Evolutionary conservation across 257 asterid species (phyloP).

Genomic region (Solanum neorickii): DNA sequence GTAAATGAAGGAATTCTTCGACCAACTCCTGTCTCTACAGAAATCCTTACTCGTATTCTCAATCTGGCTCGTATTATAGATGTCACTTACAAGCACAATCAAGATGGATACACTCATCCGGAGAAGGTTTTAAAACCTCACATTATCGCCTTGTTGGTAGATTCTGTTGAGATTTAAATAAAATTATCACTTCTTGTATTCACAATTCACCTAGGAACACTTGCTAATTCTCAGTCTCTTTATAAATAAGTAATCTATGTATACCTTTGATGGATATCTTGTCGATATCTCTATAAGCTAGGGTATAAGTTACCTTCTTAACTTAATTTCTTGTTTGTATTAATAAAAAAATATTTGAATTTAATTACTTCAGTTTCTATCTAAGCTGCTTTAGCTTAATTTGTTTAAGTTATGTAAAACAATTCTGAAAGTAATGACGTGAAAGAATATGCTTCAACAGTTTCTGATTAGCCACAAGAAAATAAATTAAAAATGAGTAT

Average conservation of each 20-base stretch:
- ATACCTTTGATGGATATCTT: background rate
- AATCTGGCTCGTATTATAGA: conserved; percentile 24
- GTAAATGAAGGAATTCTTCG: conserved; percentile 24
- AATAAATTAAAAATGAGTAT: background rate
- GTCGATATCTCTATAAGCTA: background rate
- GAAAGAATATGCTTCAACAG: background rate
- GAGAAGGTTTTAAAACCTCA: background rate
- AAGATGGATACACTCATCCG: conserved; percentile 39
- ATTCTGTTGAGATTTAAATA: background rate
- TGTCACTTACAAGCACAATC: conserved; percentile 19
- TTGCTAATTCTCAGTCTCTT: background rate
- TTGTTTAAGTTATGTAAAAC: too few relatives aligned
- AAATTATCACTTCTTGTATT: background rate
- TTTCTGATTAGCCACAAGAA: background rate
- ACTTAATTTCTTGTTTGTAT: background rate
- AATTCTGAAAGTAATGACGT: background rate
- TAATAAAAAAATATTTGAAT: background rate
- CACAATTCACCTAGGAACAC: background rate
- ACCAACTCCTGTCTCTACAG: conserved; percentile 2
- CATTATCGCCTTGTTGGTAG: conserved; percentile 11
- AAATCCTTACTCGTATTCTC: conserved; percentile 10
- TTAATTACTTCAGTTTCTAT: background rate
- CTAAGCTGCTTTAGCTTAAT: background rate
- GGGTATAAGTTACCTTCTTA: background rate
- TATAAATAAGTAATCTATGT: background rate